Base-by-base conservation (phyloP, 2,329 filamentous ascomycete species). In the Pyrenophora graminea region DNA sequence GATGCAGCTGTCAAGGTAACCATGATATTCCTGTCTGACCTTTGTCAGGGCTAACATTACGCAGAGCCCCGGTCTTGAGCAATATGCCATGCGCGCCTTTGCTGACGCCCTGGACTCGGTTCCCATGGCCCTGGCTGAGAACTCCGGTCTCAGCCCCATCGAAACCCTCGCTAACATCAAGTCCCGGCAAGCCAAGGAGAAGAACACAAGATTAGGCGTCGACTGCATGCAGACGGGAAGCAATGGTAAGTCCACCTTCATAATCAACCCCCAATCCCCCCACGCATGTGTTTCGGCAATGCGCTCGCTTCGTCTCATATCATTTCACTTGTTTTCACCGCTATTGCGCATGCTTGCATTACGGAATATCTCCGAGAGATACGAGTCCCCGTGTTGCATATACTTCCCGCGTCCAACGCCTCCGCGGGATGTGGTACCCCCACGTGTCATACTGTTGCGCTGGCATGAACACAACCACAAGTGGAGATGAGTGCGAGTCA, bases 61-160 rank as follows among this genome's bases (percentile, higher is more conserved):
- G 36, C 71, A 85, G 86, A 96, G 91, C 45, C 90, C 92, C 19
- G 94, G 94, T n/a, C 85, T 99, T 33, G 93, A 97, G 78, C 94
- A 99, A 77, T 99, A 99, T 76, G 92, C 93, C 61, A 99, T 99
- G 93, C 90, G 94, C 56, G 94, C 94, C 19, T 99, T 99, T 72
- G 85, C 94, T 55, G 93, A 97, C 75, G 95, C 94, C 4, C 85
- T 99, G 31, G 94, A 99, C 74, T 83, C 90, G 1, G 83, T 99
- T 1, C 94, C 94, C 30, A 94, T 99, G 91, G 91, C 94, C 2
- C 82, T 99, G 54, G 92, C 94, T 8, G 93, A 99, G 82, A 99
- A 99, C 82, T 96, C 90, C 63, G 94, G 94, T 56, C 81, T 97
- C 57, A 96, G 91, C 77, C 91, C 94, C 13, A 99, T 99, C 66